phyloP scores from a whole-genome alignment of 2,329 filamentous ascomycete genomes.

The Claviceps quebecensis region DNA sequence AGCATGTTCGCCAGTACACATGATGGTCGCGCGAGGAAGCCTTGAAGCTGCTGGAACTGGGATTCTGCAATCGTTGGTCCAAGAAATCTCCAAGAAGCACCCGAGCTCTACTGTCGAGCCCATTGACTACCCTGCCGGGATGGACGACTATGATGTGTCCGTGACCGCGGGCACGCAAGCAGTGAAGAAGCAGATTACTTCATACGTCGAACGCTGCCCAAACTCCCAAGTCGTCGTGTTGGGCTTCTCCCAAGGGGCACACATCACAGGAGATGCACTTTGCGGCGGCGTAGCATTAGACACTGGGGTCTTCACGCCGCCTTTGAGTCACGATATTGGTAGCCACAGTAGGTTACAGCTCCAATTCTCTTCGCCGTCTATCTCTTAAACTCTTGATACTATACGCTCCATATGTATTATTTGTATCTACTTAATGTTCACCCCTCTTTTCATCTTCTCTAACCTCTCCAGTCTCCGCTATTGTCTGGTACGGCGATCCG shows the following conservation, averaged over 20 bases:
- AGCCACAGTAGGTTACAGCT: not conserved
- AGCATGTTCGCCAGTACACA: not conserved
- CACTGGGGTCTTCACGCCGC: not conserved
- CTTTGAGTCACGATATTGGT: not conserved
- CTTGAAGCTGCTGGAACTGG: not conserved
- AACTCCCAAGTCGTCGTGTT: not conserved
- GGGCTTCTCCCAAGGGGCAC: slow-evolving; percentile 1
- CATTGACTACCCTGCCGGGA: not conserved
- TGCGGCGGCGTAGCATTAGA: not conserved
- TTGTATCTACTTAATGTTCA: not conserved
- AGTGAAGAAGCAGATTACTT: not conserved
- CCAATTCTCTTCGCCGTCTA: not conserved
- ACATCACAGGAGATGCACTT: slow-evolving; percentile 1
- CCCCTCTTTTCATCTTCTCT: not conserved
- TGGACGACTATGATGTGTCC: not conserved
- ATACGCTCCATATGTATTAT: no score
- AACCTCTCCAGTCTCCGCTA: not conserved
- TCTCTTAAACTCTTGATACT: no score
- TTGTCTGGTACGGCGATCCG: slow-evolving; percentile 1
- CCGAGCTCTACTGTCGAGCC: not conserved
- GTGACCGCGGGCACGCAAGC: not conserved
- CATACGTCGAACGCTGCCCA: not conserved
- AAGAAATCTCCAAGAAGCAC: not conserved
- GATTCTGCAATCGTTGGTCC: not conserved
- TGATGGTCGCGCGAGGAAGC: not conserved